These are phyloP conservation scores for Amylocystis lapponica DNA, from an alignment of 768 basidiomycete species.

Conservation along the genomic window DNA sequence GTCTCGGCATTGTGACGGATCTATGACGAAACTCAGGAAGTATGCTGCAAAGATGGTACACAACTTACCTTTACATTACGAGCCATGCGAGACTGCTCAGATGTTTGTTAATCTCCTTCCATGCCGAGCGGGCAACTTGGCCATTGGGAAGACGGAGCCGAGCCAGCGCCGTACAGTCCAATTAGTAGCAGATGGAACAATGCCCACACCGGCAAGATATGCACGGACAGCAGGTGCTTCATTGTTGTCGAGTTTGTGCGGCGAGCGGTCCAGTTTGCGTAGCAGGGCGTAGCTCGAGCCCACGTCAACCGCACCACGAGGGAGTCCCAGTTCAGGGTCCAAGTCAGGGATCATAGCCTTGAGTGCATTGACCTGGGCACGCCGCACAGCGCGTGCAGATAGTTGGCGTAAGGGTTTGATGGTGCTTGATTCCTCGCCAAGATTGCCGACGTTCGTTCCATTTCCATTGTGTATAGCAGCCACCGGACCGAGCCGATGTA, in stretches of 20 bases:
- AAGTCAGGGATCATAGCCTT: conserved; percentile 1
- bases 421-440: conserved; percentile 20
- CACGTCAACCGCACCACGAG: not conserved
- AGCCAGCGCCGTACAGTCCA: conserved; percentile 23
- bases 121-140: conserved; percentile 29
- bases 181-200: not conserved
- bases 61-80: too few relatives aligned
- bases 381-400: conserved; percentile 14
- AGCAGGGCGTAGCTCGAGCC: conserved; percentile 1
- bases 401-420: conserved; percentile 22
- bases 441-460: conserved; percentile 24
- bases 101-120: conserved; percentile 21
- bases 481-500: conserved; percentile 13
- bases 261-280: not conserved
- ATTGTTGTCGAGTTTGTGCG: not conserved
- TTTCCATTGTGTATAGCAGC: conserved; percentile 13
- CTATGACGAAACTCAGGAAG: too few relatives aligned
- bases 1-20: too few relatives aligned
- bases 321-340: not conserved
- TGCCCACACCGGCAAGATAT: not conserved
- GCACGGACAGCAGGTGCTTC: not conserved
- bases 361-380: conserved; percentile 20
- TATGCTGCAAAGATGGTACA: too few relatives aligned
- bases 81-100: conserved; percentile 20
- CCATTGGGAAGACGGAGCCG: conserved; percentile 32